Base-by-base conservation (phyloP, 164 flowering plant genomes). In the Stephania japonica region DNA sequence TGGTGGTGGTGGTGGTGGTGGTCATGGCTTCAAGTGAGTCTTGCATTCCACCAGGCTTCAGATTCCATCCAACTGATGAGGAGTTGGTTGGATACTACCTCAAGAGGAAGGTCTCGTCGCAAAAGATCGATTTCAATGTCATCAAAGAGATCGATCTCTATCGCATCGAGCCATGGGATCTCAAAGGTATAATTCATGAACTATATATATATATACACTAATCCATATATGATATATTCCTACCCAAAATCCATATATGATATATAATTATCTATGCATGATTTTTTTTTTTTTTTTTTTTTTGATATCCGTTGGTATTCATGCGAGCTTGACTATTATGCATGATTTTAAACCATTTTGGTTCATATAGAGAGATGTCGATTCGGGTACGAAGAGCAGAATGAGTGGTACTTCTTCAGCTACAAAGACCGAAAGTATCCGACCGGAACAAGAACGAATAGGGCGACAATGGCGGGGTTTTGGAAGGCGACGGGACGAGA, bases 401-500 rank as follows among this genome's bases (percentile, higher is more conserved):
- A 80, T 6, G 94, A 92, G 12, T 92, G 92, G 91, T 92, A 90
- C 74, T 92, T 90, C 75, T 92, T 92, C 56, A 92, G 93, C 81
- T 91, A 89, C 74, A 90, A 89, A 68, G 97, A 92, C 49, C 89
- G 89, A 85, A 91, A 91, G 74, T 91, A 91, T 75, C 94, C 94
- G 1, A 90, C 92, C 0, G 97, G 97, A 21, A 89, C 91, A 6
- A 83, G 94, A 21, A 90, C 97, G 0, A 90, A 90, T 79, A 78
- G 97, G 70, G 93, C 94, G 18, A 91, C 97, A 0, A 76, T 84
- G n/a, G 90, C 90, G 5, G 97, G 97, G 16, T 91, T 90, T 64
- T 91, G 97, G 97, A 91, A 91, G 73, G 94, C 94, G 21, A 91
- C 97, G 0, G 97, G 97, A 5, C 78, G 97, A 74, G 97, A 91